Base-by-base conservation (phyloP, 108 stramenopile species). In the Skeletonema tropicum region DNA sequence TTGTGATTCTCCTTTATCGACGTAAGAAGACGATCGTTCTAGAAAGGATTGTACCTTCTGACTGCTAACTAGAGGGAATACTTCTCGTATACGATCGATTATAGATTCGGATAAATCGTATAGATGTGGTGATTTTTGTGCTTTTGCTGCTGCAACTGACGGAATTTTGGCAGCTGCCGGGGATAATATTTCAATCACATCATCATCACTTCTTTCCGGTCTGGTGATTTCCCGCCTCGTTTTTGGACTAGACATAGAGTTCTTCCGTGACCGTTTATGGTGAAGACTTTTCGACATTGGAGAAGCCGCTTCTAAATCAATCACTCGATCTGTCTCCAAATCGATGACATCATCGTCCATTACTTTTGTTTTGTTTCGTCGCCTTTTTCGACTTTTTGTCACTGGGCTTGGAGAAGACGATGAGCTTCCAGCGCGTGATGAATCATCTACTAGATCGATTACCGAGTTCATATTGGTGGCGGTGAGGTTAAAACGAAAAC, bases 11-110 rank as follows among this genome's bases (percentile, higher is more conserved):
- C 57, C 26, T 21, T 36, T 52, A 11, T 58, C 6, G 15, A 46
- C 12, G 59, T 70, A 80, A 9, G 61, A 49, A 12, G 12, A 19
- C 3, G 80, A 73, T 68, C 36, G 70, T 14, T 11, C 5, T 23
- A 80, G 10, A 10, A 74, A 49, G 29, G 25, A 29, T 45, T 62
- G 55, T n/a, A 73, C 68, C 8, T 70, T 69, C 2, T 32, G 23
- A 17, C 80, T 67, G 38, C 68, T 74, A 1, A 74, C 64, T 46
- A 59, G 33, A 6, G 81, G 81, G 21, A 77, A 82, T 5, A 72
- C 81, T 25, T 82, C 71, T 17, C 70, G 55, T 7, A 77, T 77
- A 15, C 70, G 70, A 32, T 73, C 70, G 6, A 71, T 49, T 15
- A 15, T 45, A 5, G 42, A 45, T n/a, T 45, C 15, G 42, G 42